Percentiles rank a stretch among this genome's conserved stretches.
Evolutionary conservation across 2,329 filamentous ascomycete species (phyloP).

Genomic region (Triangularia verruculosa): DNA sequence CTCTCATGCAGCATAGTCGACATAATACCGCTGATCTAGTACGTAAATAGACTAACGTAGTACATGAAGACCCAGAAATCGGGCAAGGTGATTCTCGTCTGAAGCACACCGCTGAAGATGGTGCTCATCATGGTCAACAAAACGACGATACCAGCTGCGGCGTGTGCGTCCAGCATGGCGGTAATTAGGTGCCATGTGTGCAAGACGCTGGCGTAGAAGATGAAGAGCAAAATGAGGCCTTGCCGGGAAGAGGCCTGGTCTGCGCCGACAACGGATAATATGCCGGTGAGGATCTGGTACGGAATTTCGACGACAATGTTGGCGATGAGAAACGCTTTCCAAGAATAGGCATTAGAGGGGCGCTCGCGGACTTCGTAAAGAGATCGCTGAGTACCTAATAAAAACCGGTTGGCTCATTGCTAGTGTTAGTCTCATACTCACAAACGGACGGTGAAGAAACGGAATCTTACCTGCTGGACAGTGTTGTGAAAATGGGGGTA

Average conservation of each 20-base stretch:
- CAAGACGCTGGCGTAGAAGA: slow-evolving; percentile 67
- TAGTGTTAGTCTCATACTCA: not conserved
- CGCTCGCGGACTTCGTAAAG: slow-evolving; percentile 77
- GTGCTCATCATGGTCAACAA: slow-evolving; percentile 57
- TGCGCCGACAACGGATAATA: slow-evolving; percentile 62
- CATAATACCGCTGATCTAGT: slow-evolving; percentile 66
- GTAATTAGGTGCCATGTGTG: slow-evolving; percentile 72
- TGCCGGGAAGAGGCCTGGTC: slow-evolving; percentile 52
- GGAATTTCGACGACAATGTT: slow-evolving; percentile 72
- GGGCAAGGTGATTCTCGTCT: slow-evolving; percentile 55
- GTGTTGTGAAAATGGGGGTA: slow-evolving; percentile 67
- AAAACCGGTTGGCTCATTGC: slow-evolving; percentile 70
- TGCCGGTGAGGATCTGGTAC: slow-evolving; percentile 62
- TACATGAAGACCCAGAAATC: slow-evolving; percentile 81
- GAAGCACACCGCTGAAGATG: slow-evolving; percentile 64
- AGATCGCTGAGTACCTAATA: slow-evolving; percentile 66
- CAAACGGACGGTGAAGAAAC: slow-evolving; percentile 30
- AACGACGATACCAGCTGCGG: slow-evolving; percentile 61
- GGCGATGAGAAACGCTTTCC: slow-evolving; percentile 68
- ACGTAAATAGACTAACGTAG: slow-evolving; percentile 63
- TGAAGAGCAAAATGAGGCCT: slow-evolving; percentile 62
- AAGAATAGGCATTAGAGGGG: slow-evolving; percentile 71
- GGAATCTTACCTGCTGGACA: slow-evolving; percentile 50
- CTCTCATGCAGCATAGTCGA: slow-evolving; percentile 61
- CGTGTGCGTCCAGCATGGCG: slow-evolving; percentile 65